phyloP scores from a whole-genome alignment of 2,329 filamentous ascomycete species.

The Colletotrichum lini region DNA sequence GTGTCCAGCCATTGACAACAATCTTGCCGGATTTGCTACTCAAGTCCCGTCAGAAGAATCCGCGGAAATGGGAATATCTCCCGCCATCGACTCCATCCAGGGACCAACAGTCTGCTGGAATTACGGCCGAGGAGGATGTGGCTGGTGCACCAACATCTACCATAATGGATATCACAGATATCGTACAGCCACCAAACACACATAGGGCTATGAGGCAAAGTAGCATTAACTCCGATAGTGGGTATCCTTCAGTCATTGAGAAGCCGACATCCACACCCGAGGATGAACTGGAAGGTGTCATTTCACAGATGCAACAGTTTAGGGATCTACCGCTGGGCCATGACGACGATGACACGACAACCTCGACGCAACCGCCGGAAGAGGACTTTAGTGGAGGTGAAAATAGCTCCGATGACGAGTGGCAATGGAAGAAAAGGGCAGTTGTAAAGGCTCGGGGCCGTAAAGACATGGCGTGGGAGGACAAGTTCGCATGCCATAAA shows the following conservation, averaged over 20 bases:
- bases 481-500: conserved; percentile 69
- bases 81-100: conserved; percentile 55
- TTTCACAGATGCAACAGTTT: conserved; percentile 73
- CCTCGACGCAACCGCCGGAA: conserved; percentile 43
- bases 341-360: conserved; percentile 61
- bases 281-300: conserved; percentile 76
- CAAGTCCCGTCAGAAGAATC: conserved; percentile 60
- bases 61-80: conserved; percentile 56
- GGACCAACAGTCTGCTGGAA: conserved; percentile 52
- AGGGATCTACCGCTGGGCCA: conserved; percentile 70
- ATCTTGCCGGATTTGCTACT: conserved; percentile 55
- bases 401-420: conserved; percentile 48
- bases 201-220: neutral
- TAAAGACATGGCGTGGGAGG: conserved; percentile 57
- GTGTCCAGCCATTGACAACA: neutral
- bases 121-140: conserved; percentile 26
- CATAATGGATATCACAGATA: conserved; percentile 16
- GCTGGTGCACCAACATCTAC: neutral
- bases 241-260: neutral
- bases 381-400: conserved; percentile 27
- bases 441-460: conserved; percentile 42
- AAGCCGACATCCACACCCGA: conserved; percentile 22
- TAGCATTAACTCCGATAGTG: neutral
- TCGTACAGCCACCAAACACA: neutral
- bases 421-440: conserved; percentile 46